These are phyloP conservation scores for Gaultheria prostrata DNA, from an alignment of 148 eudicot species.

Conservation along the genomic window DNA sequence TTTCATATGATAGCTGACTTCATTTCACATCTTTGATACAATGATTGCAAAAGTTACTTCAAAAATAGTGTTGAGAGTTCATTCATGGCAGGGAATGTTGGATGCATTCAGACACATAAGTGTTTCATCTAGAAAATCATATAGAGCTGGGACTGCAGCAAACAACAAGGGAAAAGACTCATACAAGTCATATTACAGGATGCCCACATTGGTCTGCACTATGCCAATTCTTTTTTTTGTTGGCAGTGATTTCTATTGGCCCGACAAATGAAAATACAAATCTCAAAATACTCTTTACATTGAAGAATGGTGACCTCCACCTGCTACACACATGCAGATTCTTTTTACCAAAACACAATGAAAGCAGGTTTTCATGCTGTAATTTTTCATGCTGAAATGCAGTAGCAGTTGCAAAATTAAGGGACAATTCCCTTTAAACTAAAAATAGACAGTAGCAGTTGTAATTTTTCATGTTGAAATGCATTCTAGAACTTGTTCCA, in stretches of 20 bases:
- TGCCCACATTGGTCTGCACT: not conserved
- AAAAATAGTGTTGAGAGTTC: not conserved
- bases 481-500: no score
- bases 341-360: not conserved
- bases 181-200: not conserved
- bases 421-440: no score
- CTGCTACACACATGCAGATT: not conserved
- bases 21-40: not conserved
- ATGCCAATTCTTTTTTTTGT: not conserved
- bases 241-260: not conserved
- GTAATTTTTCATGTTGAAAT: no score
- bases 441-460: no score
- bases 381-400: no score
- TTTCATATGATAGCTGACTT: no score
- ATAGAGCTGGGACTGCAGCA: not conserved
- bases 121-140: not conserved
- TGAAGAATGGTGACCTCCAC: not conserved
- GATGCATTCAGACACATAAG: not conserved
- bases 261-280: not conserved
- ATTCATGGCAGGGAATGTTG: not conserved
- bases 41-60: not conserved
- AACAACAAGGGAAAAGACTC: not conserved
- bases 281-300: not conserved
- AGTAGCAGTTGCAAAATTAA: no score
- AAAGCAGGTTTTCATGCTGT: not conserved